Evolutionary conservation across 345 rosid genomes (phyloP), one percentile per base, ranked within the genome.

Genomic region (Hibiscus trionum): DNA sequence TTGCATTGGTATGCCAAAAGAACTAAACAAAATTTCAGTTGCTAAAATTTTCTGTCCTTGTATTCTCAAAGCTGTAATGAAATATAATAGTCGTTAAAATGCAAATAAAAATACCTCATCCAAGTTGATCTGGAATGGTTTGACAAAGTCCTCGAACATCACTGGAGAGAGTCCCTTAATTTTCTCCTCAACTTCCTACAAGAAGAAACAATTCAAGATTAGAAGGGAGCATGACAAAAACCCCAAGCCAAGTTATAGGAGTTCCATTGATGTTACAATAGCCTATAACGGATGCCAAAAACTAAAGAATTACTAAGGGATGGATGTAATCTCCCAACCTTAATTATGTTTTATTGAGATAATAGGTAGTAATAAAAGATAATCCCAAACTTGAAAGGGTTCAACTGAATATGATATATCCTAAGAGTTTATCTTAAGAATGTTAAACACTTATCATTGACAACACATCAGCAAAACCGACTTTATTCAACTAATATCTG

Each of bases 121-220:
- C 75, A 84, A 68, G 73, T 84, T 80, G 50, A 91, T 86, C 82
- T 91, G 94, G 83, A 83, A 88, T 21, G 97, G 96, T 79, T 90
- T 85, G 71, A 82, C 97, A 80, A 87, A 88, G 84, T 94, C 98
- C 72, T 91, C 95, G 77, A 90, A 91, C 95, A 88, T 88, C 29
- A 77, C 71, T 0, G 91, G 91, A 79, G 88, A 84, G 68, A 86
- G 79, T 56, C 76, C 84, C 84, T 84, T 84, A 86, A 94, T 82
- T 76, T 81, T 83, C 74, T 80, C 88, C 73, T 84, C 91, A 75
- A 91, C 98, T 82, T 94, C 96, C 98, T 94, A 49, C 33, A 49
- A 77, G 44, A 75, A 17, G 59, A 69, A 74, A 27, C 55, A 78
- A 78, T 29, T 56, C 50, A 42, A 63, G 17, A 46, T 49, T 11